Conservation (phyloP, 495 filamentous ascomycete genomes). For the Peziza echinospora region DNA sequence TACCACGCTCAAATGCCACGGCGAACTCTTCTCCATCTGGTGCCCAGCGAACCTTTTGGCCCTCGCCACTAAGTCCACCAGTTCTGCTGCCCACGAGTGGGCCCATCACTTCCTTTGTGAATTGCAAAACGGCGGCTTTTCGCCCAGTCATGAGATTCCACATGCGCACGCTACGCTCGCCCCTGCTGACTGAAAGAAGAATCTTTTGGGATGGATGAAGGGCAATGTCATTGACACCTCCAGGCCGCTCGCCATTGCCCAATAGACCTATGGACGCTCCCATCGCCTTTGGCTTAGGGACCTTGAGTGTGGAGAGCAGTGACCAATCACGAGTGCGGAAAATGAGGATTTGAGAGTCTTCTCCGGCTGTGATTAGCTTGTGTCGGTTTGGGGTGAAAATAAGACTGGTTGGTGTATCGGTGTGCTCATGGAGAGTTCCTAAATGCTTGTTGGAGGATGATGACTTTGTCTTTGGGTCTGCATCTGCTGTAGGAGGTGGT, state of each 20-base stretch:
- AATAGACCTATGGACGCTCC: constrained; percentile 69
- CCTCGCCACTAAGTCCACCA: constrained; percentile 40
- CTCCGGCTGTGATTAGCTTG: constrained; percentile 64
- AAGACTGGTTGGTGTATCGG: constrained; percentile 52
- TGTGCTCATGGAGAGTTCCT: constrained; percentile 69
- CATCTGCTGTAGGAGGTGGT: constrained; percentile 5
- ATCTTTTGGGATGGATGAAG: constrained; percentile 92
- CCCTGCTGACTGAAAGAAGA: constrained; percentile 72
- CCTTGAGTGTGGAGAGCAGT: constrained; percentile 73
- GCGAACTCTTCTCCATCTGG: constrained; percentile 58
- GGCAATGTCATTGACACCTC: constrained; percentile 87
- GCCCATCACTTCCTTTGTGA: constrained; percentile 31
- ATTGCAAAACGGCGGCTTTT: constrained; percentile 80
- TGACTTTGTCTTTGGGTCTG: constrained; percentile 42
- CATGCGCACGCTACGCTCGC: constrained; percentile 73
- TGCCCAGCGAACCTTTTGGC: constrained; percentile 59
- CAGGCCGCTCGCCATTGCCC: constrained; percentile 54
- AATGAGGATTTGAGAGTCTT: constrained; percentile 76
- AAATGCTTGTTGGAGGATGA: constrained; percentile 71
- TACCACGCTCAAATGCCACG: constrained; percentile 72
- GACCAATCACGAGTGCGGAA: constrained; percentile 76
- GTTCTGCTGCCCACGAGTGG: constrained; percentile 6
- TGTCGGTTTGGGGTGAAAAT: constrained; percentile 56
- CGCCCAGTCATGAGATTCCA: constrained; percentile 96
- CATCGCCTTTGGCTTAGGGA: constrained; percentile 57